These are phyloP conservation scores for Gossypioides kirkii DNA, from an alignment of 345 rosid genomes.

Conservation along the genomic window DNA sequence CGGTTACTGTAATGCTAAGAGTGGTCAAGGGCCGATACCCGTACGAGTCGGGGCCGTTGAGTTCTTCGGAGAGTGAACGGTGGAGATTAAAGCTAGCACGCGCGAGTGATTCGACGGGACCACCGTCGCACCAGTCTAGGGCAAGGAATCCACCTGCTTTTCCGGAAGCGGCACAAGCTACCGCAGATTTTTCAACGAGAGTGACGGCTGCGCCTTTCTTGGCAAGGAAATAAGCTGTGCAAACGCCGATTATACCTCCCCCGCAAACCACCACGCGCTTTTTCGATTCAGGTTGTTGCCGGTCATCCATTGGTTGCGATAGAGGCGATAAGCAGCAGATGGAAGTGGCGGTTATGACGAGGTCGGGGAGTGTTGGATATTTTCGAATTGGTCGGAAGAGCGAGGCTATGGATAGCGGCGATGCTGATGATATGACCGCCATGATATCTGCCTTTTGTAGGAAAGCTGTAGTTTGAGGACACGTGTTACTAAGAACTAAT, in stretches of 20 bases:
- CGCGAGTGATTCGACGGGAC: constrained; percentile 53
- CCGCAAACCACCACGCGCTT: constrained; percentile 68
- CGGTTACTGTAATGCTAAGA: constrained; percentile 57
- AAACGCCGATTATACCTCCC: constrained; percentile 84
- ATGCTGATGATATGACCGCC: constrained; percentile 19
- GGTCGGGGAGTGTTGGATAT: not conserved
- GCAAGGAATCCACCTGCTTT: constrained; percentile 94
- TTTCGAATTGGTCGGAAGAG: not conserved
- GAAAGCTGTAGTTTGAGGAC: not conserved
- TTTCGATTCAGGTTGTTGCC: not conserved
- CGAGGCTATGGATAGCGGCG: not conserved
- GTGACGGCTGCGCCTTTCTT: constrained; percentile 66
- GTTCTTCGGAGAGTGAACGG: constrained; percentile 65
- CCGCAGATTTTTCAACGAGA: constrained; percentile 65
- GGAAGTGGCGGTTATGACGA: not conserved
- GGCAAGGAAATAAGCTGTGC: constrained; percentile 79
- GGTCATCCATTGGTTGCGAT: constrained; percentile 24
- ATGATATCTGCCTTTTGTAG: constrained; percentile 9
- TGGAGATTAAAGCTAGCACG: constrained; percentile 85
- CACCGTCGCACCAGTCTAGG: constrained; percentile 82
- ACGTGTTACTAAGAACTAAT: constrained; percentile 4
- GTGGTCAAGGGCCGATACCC: constrained; percentile 70
- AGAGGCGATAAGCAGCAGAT: constrained; percentile 24
- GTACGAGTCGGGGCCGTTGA: constrained; percentile 61
- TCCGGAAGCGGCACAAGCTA: constrained; percentile 88